Evolutionary conservation across 2,329 filamentous ascomycete species (phyloP).

Genomic region (Coniochaeta sp.): DNA sequence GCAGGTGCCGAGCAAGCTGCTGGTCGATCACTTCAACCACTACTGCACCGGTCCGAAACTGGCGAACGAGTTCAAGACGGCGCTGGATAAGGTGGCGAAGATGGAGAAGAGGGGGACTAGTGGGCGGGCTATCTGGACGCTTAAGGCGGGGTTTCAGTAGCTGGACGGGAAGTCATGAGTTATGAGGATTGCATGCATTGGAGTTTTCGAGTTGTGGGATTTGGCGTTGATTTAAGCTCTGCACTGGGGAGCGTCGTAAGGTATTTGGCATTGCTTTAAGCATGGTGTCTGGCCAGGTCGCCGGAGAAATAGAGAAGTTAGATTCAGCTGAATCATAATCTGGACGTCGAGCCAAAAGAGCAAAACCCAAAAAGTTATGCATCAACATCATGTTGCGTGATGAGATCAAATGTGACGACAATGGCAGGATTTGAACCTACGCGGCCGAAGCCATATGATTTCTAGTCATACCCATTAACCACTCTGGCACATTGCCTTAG

Average conservation of each 20-base stretch:
- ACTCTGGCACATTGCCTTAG: neutral
- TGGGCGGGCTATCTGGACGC: constrained; percentile 46
- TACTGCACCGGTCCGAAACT: constrained; percentile 64
- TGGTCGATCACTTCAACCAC: constrained; percentile 85
- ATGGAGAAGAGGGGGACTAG: constrained; percentile 53
- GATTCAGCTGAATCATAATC: too few species aligned
- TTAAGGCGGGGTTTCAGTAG: constrained; percentile 26
- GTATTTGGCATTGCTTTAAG: too few species aligned
- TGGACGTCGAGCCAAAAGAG: too few species aligned
- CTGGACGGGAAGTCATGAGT: too few species aligned
- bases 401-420: too few species aligned
- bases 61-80: constrained; percentile 74
- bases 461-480: constrained; percentile 1
- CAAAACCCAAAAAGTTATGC: too few species aligned
- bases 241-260: too few species aligned
- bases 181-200: too few species aligned
- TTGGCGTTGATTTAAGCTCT: neutral
- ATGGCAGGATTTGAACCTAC: neutral
- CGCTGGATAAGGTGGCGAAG: constrained; percentile 68
- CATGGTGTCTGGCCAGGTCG: too few species aligned
- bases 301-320: too few species aligned
- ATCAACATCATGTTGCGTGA: too few species aligned
- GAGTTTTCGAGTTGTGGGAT: too few species aligned
- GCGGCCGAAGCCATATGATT: constrained; percentile 1
- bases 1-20: constrained; percentile 70